Percentiles rank a stretch among this genome's conserved stretches.
Conservation (phyloP, 495 filamentous ascomycete species). For the Penicillium angulare region DNA sequence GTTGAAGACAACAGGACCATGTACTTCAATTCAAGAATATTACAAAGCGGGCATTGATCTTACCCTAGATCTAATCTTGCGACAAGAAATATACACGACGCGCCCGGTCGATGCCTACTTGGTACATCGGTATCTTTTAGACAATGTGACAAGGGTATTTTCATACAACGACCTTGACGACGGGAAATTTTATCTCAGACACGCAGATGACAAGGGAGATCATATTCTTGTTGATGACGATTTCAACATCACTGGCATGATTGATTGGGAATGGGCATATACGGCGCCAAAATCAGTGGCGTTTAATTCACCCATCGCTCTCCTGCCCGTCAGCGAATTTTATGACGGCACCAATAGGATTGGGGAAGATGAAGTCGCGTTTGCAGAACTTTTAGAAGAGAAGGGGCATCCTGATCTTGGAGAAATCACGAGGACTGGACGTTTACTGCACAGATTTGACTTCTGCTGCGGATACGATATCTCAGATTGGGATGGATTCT, state of each 20-base stretch:
- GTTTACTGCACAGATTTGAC: conserved; percentile 32
- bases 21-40: conserved; percentile 18
- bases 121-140: conserved; percentile 37
- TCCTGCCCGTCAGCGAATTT: conserved; percentile 42
- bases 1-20: conserved; percentile 21
- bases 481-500: conserved; percentile 38
- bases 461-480: conserved; percentile 43
- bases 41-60: conserved; percentile 15
- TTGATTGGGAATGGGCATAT: conserved; percentile 46
- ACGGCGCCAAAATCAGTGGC: conserved; percentile 29
- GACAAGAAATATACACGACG: conserved; percentile 25
- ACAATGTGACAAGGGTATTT: conserved; percentile 15
- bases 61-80: conserved; percentile 28
- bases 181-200: conserved; percentile 39
- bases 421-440: conserved; percentile 29
- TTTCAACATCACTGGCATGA: conserved; percentile 43
- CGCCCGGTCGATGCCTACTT: conserved; percentile 34
- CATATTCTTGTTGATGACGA: conserved; percentile 45
- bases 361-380: conserved; percentile 31
- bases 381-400: conserved; percentile 30
- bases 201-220: conserved; percentile 46
- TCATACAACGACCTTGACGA: conserved; percentile 17
- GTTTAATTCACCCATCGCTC: conserved; percentile 42
- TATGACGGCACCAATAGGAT: conserved; percentile 36
- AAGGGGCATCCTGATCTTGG: conserved; percentile 31